Conservation (phyloP, 2,329 filamentous ascomycete genomes). For the Pestalotiopsis sp. region DNA sequence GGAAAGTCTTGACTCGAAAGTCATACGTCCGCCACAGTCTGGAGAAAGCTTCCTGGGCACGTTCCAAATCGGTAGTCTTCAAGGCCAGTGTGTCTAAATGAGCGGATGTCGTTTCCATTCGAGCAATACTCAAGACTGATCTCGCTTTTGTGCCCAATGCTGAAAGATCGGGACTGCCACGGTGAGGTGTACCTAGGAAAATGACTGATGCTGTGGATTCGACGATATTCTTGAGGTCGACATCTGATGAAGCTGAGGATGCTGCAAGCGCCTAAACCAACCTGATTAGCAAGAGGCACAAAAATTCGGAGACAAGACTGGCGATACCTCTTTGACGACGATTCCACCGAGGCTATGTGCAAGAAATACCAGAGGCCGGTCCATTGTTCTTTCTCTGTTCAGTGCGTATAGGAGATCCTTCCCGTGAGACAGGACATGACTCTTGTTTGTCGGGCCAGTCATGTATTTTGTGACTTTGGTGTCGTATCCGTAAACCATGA, state of each 20-base stretch:
- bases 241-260: background rate
- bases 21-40: slow-evolving; percentile 18
- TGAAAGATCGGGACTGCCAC: slow-evolving; percentile 17
- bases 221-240: slow-evolving; percentile 11
- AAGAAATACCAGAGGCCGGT: background rate
- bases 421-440: background rate
- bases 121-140: slow-evolving; percentile 14
- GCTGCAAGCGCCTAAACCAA: background rate
- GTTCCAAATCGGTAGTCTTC: slow-evolving; percentile 17
- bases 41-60: slow-evolving; percentile 21
- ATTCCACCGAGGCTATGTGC: background rate
- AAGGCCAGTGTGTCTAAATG: background rate
- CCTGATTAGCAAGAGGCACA: no score
- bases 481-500: slow-evolving; percentile 7
- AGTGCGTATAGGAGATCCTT: background rate
- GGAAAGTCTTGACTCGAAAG: slow-evolving; percentile 24
- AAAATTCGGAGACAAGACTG: no score
- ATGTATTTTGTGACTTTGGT: slow-evolving; percentile 4
- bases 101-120: slow-evolving; percentile 6
- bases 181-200: slow-evolving; percentile 22
- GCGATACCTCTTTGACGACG: background rate
- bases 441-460: background rate
- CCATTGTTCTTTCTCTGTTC: background rate
- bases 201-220: slow-evolving; percentile 13
- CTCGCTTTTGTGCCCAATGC: background rate